A percentile compares a stretch with the other conserved stretches of the same genome.
phyloP scores from a whole-genome alignment of 345 rosid genomes.

The Chamaenerion angustifolium region DNA sequence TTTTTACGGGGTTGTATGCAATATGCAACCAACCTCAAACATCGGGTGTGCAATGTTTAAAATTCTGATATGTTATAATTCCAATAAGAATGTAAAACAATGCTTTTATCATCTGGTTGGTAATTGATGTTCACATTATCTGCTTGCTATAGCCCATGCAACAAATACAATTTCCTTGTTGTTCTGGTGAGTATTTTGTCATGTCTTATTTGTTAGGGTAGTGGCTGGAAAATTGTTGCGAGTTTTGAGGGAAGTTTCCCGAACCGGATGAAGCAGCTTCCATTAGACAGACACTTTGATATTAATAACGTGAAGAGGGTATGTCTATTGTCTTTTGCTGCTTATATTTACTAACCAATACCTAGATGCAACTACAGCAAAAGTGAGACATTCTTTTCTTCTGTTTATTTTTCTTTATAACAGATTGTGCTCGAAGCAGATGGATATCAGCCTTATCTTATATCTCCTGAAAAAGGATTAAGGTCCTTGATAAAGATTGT shows the following conservation, averaged over 20 bases:
- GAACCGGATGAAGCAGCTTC: slow-evolving; percentile 86
- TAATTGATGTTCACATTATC: no score
- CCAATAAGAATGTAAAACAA: no score
- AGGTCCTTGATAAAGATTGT: slow-evolving; percentile 93
- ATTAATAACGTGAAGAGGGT: slow-evolving; percentile 90
- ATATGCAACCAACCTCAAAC: no score
- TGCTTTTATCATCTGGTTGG: no score
- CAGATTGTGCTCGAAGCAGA: slow-evolving; percentile 96
- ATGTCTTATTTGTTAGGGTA: slow-evolving; percentile 48
- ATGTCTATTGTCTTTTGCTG: slow-evolving; percentile 12
- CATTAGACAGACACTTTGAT: slow-evolving; percentile 92
- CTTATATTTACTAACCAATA: background rate
- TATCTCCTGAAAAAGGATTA: slow-evolving; percentile 98
- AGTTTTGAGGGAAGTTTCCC: slow-evolving; percentile 98
- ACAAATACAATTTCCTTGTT: slow-evolving; percentile 10
- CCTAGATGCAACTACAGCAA: background rate
- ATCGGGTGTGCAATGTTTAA: no score
- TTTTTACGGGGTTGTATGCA: no score
- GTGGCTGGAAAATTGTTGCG: slow-evolving; percentile 97
- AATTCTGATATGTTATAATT: no score
- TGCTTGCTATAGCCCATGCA: no score
- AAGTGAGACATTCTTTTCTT: slow-evolving; percentile 4
- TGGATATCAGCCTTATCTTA: slow-evolving; percentile 99
- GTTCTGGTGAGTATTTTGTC: background rate
- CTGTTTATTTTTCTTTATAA: slow-evolving; percentile 8